Conservation (phyloP, 257 asterid genomes). For the Linaria vulgaris region DNA sequence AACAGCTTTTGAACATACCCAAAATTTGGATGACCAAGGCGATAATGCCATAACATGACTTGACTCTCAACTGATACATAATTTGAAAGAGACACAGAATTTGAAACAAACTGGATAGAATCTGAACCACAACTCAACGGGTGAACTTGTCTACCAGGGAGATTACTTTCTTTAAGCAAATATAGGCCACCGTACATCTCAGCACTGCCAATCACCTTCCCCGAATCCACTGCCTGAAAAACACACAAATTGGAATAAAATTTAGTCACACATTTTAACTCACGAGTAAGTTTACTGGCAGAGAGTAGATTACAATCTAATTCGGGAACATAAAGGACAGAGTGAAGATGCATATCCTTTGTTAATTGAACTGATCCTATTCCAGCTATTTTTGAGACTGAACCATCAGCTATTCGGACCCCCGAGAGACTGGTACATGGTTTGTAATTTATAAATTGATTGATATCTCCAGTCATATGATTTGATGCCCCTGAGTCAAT, state of each 20-base stretch:
- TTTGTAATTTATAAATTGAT: not conserved
- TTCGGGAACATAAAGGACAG: not conserved
- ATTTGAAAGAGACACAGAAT: no score
- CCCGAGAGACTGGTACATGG: not conserved
- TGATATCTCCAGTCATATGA: not conserved
- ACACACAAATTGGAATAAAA: not conserved
- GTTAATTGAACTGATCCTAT: not conserved
- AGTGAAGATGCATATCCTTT: not conserved
- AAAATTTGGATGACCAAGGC: conserved; percentile 2
- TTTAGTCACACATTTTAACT: not conserved
- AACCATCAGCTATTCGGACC: not conserved
- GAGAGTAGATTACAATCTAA: not conserved
- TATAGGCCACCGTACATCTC: not conserved
- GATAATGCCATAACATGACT: not conserved
- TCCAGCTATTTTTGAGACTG: not conserved
- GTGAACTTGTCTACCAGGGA: not conserved
- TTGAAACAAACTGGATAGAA: not conserved
- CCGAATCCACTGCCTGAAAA: not conserved
- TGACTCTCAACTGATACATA: not conserved
- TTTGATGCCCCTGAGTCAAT: not conserved
- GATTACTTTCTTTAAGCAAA: not conserved
- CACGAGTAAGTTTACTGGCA: not conserved
- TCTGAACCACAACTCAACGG: not conserved
- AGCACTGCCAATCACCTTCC: no score
- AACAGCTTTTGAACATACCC: not conserved